These are phyloP conservation scores for Closterium sp. DNA, from an alignment of 139 green algal genomes.

Conservation along the genomic window DNA sequence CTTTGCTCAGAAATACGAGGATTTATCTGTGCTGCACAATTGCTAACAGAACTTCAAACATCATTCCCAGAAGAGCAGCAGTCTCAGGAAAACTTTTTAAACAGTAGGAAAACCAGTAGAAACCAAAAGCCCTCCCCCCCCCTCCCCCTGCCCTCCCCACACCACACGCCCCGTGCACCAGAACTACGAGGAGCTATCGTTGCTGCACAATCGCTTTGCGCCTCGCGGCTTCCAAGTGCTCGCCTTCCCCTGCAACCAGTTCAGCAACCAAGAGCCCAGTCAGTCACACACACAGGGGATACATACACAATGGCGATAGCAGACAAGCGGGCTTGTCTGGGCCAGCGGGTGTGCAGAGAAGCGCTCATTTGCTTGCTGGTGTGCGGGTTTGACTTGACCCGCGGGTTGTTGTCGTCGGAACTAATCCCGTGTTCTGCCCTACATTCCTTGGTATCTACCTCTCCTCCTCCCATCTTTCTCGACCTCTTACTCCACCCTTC, in stretches of 20 bases:
- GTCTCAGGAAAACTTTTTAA: no score
- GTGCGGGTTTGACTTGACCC: no score
- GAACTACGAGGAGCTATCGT: constrained; percentile 41
- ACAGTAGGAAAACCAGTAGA: no score
- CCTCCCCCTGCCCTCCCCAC: no score
- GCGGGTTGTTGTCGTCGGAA: no score
- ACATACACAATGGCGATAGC: background rate
- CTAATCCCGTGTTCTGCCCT: no score
- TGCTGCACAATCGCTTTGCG: constrained; percentile 5
- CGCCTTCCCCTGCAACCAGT: constrained; percentile 48
- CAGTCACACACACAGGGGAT: background rate
- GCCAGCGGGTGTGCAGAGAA: no score
- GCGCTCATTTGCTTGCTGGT: background rate
- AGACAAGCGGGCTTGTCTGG: no score
- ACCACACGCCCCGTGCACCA: background rate
- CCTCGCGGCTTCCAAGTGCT: constrained; percentile 17
- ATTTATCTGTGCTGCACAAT: constrained; percentile 25
- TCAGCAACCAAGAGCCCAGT: constrained; percentile 38
- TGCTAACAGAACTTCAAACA: no score
- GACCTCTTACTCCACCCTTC: background rate
- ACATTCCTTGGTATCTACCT: background rate
- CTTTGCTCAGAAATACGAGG: constrained; percentile 46
- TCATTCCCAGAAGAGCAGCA: no score
- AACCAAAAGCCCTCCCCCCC: no score
- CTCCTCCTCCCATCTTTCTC: background rate